Conservation (phyloP, 108 stramenopile genomes). For the Pseudonitzschia multiseries region DNA sequence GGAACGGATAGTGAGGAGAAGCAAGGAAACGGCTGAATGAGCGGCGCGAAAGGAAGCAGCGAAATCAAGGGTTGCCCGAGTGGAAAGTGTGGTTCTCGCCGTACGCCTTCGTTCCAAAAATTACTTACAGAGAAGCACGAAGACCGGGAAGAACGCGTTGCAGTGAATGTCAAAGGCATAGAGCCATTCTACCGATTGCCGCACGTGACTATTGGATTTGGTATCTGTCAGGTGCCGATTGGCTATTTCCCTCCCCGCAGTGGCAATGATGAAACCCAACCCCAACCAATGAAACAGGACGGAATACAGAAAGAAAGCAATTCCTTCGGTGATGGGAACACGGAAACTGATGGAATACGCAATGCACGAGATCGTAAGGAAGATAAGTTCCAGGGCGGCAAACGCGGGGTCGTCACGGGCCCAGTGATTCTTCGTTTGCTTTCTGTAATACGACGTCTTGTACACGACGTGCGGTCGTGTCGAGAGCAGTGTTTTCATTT, state of each 20-base stretch:
- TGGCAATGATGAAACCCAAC: conserved; percentile 65
- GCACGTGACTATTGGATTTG: conserved; percentile 74
- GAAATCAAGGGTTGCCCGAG: too few relatives aligned
- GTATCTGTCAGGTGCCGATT: conserved; percentile 74
- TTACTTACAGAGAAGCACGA: conserved; percentile 85
- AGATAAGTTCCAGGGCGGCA: conserved; percentile 81
- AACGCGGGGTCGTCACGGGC: conserved; percentile 98
- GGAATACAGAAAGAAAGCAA: conserved; percentile 54
- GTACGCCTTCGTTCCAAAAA: neutral
- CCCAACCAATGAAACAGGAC: conserved; percentile 60
- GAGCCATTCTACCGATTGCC: conserved; percentile 95
- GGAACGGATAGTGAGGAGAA: neutral
- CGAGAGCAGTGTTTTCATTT: conserved; percentile 80
- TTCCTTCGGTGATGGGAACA: conserved; percentile 26
- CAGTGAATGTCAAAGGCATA: conserved; percentile 99
- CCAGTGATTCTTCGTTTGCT: conserved; percentile 98
- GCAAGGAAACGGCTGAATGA: too few relatives aligned
- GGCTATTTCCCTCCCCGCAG: conserved; percentile 71
- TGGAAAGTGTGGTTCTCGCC: too few relatives aligned
- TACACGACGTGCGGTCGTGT: conserved; percentile 77
- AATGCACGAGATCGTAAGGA: conserved; percentile 76
- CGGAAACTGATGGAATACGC: conserved; percentile 84
- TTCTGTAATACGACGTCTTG: conserved; percentile 89
- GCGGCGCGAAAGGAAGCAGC: too few relatives aligned
- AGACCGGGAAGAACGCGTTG: conserved; percentile 95